phyloP scores from a whole-genome alignment of 1,284 basidiomycete species.

The Thelephora terrestris region DNA sequence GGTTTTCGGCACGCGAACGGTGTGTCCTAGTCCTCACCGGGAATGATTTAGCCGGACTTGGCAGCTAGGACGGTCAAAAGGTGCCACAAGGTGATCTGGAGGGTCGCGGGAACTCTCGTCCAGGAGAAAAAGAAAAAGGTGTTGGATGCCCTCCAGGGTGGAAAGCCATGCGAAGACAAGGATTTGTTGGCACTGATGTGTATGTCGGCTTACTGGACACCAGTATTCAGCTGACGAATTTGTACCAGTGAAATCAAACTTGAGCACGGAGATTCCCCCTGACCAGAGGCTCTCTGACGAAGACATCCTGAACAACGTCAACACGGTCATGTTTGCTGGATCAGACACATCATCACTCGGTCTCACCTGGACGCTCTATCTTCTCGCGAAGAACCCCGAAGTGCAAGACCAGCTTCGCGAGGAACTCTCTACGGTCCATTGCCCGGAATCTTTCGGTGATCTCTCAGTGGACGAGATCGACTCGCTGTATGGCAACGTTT shows the following conservation, averaged over 20 bases:
- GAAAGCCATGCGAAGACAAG: constrained; percentile 38
- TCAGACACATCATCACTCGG: constrained; percentile 76
- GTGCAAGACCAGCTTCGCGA: constrained; percentile 57
- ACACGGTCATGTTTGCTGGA: constrained; percentile 81
- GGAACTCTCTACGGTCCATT: constrained; percentile 42
- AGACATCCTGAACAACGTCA: constrained; percentile 73
- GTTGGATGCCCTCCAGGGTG: constrained; percentile 39
- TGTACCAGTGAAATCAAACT: constrained; percentile 59
- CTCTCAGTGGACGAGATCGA: constrained; percentile 49
- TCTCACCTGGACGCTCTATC: constrained; percentile 66
- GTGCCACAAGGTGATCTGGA: constrained; percentile 51
- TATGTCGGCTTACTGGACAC: constrained; percentile 24
- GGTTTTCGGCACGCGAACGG: not conserved
- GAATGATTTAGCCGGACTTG: constrained; percentile 39
- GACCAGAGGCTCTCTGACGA: constrained; percentile 72
- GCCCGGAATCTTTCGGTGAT: constrained; percentile 27
- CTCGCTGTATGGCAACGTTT: constrained; percentile 44
- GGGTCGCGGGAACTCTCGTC: constrained; percentile 59
- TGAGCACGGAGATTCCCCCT: constrained; percentile 46
- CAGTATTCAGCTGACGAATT: constrained; percentile 2
- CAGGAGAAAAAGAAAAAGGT: constrained; percentile 62
- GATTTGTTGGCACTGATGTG: constrained; percentile 60
- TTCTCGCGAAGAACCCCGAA: constrained; percentile 54
- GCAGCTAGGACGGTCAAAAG: constrained; percentile 37
- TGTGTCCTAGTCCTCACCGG: not conserved